Percentiles rank a stretch among this genome's conserved stretches.
phyloP scores from a whole-genome alignment of 352 stramenopile species.

The Pythium brassicae region DNA sequence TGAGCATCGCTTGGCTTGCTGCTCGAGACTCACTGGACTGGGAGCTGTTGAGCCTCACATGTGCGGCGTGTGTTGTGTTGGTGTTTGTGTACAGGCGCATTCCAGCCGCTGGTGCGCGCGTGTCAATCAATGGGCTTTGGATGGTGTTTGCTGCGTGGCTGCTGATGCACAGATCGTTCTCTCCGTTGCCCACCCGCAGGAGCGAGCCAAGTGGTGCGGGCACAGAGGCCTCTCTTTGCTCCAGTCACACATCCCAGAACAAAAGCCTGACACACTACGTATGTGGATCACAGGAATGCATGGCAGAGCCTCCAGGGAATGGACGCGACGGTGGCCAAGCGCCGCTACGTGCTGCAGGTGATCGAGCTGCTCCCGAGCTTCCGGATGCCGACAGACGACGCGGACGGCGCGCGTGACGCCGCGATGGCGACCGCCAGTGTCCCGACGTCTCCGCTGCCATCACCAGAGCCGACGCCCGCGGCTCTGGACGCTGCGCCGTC shows the following conservation, averaged over 20 bases:
- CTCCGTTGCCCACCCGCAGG: slow-evolving; percentile 14
- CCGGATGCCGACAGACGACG: slow-evolving; percentile 23
- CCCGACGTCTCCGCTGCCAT: background rate
- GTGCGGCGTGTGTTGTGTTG: background rate
- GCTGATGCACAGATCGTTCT: background rate
- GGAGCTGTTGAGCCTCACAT: too few species aligned
- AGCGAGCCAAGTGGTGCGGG: slow-evolving; percentile 55
- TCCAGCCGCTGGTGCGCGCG: slow-evolving; percentile 42
- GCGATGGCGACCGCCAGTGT: background rate
- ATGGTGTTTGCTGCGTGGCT: background rate
- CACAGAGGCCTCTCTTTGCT: background rate
- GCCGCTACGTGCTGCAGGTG: slow-evolving; percentile 48
- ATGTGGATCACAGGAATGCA: slow-evolving; percentile 32
- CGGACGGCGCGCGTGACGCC: background rate
- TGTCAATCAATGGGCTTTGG: background rate
- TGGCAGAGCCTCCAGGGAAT: slow-evolving; percentile 41
- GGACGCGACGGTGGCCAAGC: slow-evolving; percentile 31
- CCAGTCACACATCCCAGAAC: background rate
- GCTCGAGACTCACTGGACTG: background rate
- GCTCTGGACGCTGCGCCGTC: background rate
- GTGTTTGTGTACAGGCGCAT: slow-evolving; percentile 23
- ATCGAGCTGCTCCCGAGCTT: slow-evolving; percentile 45
- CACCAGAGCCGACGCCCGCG: background rate
- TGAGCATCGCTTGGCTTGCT: slow-evolving; percentile 12
- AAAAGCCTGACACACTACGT: background rate